Evolutionary conservation across 1,139 yeast genomes (phyloP), one percentile per base, ranked within the genome.

Genomic region (Yamadazyma diddensiae): DNA sequence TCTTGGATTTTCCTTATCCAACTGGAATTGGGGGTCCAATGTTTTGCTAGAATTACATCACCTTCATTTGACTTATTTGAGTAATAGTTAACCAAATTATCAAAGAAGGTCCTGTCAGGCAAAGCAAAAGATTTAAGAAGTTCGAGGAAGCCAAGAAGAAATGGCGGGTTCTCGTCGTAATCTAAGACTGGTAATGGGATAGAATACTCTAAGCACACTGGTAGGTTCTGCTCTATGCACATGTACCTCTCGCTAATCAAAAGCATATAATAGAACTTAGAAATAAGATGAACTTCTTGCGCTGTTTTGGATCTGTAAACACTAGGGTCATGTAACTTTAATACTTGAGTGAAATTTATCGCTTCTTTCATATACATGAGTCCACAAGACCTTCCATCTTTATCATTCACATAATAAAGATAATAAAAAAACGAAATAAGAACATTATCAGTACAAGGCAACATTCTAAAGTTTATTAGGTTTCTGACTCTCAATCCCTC

Each of bases 351-450:
- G 22, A 55, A 49, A 10, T 68, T 46, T 13, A 65, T 58, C 2
- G 69, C 62, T 39, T 65, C 70, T 18, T 69, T 51, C 25, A 65
- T 46, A 39, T 58, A 58, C 26, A 57, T 34, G 9, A 59, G 48
- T 1, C 66, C 63, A 8, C 54, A 47, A n/a, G 47, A 29, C 12
- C 47, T 43, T 6, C 55, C 53, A 4, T 52, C 60, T 30, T 55
- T 51, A 18, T 46, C 36, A 37, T 61, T 59, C 24, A 54, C 51
- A 37, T 54, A 54, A 36, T 62, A 60, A n/a, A 56, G 55, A 42
- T 60, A 63, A 31, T 62, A 44, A 34, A 65, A 65, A 37, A 64
- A 64, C 3, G 65, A 56, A 2, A 65, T 50, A 14, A 64, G 40
- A 6, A 63, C 36, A 5, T 55, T 46, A n/a, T 61, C 65, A 9